phyloP scores from a whole-genome alignment of 441 rosid genomes.

The Euphorbia celastroides region DNA sequence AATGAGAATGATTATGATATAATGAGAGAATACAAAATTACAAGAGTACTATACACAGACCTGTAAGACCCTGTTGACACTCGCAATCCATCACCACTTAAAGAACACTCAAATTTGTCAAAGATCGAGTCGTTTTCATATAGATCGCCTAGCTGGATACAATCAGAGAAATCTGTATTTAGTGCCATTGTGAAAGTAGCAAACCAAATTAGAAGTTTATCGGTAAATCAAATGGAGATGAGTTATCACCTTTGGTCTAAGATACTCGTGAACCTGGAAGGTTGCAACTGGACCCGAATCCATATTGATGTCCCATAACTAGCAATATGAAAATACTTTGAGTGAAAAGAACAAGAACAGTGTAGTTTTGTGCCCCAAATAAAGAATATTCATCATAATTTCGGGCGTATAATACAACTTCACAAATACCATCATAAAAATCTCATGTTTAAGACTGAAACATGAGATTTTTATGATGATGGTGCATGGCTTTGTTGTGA shows the following conservation, averaged over 20 bases:
- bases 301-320: constrained; percentile 98
- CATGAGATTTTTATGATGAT: too few relatives aligned
- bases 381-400: too few relatives aligned
- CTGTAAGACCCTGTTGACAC: constrained; percentile 96
- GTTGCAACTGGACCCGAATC: too few relatives aligned
- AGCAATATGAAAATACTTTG: constrained; percentile 23
- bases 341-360: background rate
- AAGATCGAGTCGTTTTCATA: too few relatives aligned
- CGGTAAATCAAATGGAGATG: constrained; percentile 1
- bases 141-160: constrained; percentile 74
- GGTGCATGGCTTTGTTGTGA: too few relatives aligned
- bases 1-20: constrained; percentile 7
- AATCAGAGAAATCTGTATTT: constrained; percentile 12
- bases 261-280: constrained; percentile 88
- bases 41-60: constrained; percentile 28
- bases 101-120: constrained; percentile 90
- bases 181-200: background rate
- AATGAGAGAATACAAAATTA: constrained; percentile 8
- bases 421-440: too few relatives aligned
- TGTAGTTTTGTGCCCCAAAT: too few relatives aligned
- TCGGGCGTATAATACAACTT: too few relatives aligned
- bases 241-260: constrained; percentile 74
- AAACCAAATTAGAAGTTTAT: background rate
- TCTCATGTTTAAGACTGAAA: too few relatives aligned
- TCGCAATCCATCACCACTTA: constrained; percentile 83